A percentile compares a stretch with the other conserved stretches of the same genome.
These are phyloP conservation scores for Mortierella sp. DNA, from an alignment of 371 early-diverging fungal genomes.

Conservation along the genomic window DNA sequence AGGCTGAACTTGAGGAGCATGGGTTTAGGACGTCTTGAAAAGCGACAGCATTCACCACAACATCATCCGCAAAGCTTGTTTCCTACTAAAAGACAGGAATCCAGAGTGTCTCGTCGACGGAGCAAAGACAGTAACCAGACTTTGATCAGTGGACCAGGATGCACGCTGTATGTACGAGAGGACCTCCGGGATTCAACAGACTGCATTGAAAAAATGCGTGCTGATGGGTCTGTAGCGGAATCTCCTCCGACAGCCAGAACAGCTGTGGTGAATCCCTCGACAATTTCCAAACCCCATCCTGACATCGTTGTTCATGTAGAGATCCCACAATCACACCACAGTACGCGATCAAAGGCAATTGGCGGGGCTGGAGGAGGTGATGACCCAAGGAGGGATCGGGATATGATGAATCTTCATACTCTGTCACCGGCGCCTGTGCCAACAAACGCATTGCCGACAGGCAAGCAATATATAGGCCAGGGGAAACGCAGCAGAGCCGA, in stretches of 20 bases:
- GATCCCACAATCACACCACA: not conserved
- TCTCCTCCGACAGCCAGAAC: no score
- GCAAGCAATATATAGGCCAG: constrained; percentile 35
- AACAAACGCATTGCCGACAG: not conserved
- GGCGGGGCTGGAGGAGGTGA: not conserved
- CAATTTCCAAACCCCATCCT: not conserved
- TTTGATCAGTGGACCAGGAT: not conserved
- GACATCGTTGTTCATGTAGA: not conserved
- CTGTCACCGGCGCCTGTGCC: not conserved
- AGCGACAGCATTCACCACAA: not conserved
- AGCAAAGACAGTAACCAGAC: constrained; percentile 25
- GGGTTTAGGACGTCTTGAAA: not conserved
- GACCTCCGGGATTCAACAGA: constrained; percentile 7
- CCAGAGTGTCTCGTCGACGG: constrained; percentile 1
- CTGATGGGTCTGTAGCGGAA: not conserved
- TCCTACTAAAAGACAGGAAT: not conserved
- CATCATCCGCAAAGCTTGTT: not conserved
- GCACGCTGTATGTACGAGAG: not conserved
- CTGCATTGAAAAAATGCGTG: not conserved
- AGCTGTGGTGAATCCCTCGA: no score
- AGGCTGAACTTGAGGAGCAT: not conserved
- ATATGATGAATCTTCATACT: no score
- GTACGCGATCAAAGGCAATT: not conserved
- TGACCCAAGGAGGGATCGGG: not conserved
- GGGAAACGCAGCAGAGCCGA: constrained; percentile 1